Evolutionary conservation across 768 basidiomycete species (phyloP).

Genomic region (Cubamyces lactineus): DNA sequence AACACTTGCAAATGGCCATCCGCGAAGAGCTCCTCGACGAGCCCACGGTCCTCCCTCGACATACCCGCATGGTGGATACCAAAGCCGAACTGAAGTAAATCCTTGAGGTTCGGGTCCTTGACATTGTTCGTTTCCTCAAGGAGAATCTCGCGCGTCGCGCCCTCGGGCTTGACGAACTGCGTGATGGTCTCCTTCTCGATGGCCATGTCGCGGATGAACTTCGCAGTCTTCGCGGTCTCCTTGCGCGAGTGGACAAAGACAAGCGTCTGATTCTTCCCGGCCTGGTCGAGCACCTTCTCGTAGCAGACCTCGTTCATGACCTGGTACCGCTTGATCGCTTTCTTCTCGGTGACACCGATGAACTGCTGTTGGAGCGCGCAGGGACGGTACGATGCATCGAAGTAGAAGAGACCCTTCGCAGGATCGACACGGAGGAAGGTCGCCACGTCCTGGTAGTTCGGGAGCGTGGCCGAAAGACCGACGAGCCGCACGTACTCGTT

Average conservation of each 20-base stretch:
- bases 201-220: conserved; percentile 91
- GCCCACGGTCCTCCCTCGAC: conserved; percentile 85
- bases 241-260: conserved; percentile 99
- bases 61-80: conserved; percentile 99
- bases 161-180: conserved; percentile 93
- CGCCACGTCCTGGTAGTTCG: conserved; percentile 97
- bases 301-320: conserved; percentile 99
- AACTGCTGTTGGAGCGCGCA: conserved; percentile 97
- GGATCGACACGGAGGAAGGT: conserved; percentile 95
- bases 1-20: conserved; percentile 93
- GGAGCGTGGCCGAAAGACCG: conserved; percentile 95
- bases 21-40: conserved; percentile 93
- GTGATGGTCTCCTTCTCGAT: conserved; percentile 97
- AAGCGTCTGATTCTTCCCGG: conserved; percentile 86
- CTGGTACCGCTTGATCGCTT: conserved; percentile 97
- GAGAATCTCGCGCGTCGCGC: conserved; percentile 88
- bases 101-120: conserved; percentile 81
- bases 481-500: conserved; percentile 91
- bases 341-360: conserved; percentile 98
- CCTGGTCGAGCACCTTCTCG: conserved; percentile 96
- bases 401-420: conserved; percentile 93
- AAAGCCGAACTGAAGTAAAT: conserved; percentile 94
- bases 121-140: conserved; percentile 82
- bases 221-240: conserved; percentile 97
- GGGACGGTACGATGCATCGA: conserved; percentile 92